A percentile compares a stretch with the other conserved stretches of the same genome.
Evolutionary conservation across 1,284 basidiomycete genomes (phyloP).

Genomic region (Termitomyces sp.): DNA sequence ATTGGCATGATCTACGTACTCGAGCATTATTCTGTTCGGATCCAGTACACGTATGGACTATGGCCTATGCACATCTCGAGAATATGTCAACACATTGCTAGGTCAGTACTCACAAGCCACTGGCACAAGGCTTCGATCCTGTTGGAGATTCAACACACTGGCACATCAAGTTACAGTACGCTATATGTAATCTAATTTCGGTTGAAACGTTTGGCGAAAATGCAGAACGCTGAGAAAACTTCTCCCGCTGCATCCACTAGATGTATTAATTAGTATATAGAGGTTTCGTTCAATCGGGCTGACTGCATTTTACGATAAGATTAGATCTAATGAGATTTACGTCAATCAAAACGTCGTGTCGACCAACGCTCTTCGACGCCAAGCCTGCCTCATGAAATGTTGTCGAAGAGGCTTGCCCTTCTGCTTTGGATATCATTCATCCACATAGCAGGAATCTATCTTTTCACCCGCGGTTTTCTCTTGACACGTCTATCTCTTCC

Average conservation of each 20-base stretch:
- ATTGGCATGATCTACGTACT: too few species aligned
- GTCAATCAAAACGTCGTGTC: background rate
- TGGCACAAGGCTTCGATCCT: too few species aligned
- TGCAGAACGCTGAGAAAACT: slow-evolving; percentile 42
- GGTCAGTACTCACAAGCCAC: too few species aligned
- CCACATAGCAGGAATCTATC: slow-evolving; percentile 62
- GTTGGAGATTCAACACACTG: too few species aligned
- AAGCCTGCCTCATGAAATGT: slow-evolving; percentile 13
- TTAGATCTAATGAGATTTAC: background rate
- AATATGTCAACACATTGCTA: too few species aligned
- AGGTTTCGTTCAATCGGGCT: too few species aligned
- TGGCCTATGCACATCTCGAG: too few species aligned
- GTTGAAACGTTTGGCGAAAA: slow-evolving; percentile 78
- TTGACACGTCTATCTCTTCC: slow-evolving; percentile 78
- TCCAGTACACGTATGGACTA: too few species aligned
- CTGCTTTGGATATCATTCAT: slow-evolving; percentile 56
- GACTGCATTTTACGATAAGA: background rate
- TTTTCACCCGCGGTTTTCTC: slow-evolving; percentile 88
- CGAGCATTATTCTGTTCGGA: too few species aligned
- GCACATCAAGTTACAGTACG: background rate
- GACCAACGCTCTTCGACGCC: background rate
- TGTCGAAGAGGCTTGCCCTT: slow-evolving; percentile 25
- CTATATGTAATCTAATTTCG: slow-evolving; percentile 59
- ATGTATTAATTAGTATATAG: slow-evolving; percentile 5
- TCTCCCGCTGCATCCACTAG: slow-evolving; percentile 26